Conservation (phyloP, 441 rosid genomes). For the Corymbia citriodora region DNA sequence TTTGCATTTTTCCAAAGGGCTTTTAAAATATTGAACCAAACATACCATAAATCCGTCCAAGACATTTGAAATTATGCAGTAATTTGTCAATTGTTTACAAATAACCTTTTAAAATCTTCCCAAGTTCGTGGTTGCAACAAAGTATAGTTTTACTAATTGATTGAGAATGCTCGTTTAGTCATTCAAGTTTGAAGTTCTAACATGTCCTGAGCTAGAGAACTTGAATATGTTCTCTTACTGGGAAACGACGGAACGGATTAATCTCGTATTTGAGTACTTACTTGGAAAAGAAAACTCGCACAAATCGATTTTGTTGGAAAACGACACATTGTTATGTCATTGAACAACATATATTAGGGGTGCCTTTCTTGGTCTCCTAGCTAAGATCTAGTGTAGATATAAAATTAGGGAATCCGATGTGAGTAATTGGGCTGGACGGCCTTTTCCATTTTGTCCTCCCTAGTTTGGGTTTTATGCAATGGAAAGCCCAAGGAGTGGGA, state of each 20-base stretch:
- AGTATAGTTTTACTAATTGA: not conserved
- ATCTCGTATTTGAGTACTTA: not conserved
- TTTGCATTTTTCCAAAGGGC: no score
- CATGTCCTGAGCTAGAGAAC: not conserved
- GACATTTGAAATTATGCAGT: not conserved
- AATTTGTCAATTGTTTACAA: not conserved
- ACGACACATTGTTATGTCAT: not conserved
- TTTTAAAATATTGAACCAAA: no score
- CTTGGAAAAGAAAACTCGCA: not conserved
- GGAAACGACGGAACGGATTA: not conserved
- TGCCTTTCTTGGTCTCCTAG: not conserved
- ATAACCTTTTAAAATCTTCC: not conserved
- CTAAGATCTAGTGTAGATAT: not conserved
- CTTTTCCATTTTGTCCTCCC: not conserved
- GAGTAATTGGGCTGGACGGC: not conserved
- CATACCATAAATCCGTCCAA: not conserved
- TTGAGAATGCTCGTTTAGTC: not conserved
- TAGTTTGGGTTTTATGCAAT: not conserved
- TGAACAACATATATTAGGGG: not conserved
- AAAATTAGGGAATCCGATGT: not conserved
- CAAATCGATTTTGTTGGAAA: not conserved
- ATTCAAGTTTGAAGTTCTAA: not conserved
- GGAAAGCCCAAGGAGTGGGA: not conserved
- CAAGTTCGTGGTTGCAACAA: not conserved
- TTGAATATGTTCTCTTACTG: not conserved